phyloP scores from a whole-genome alignment of 306 rosid genomes.

The Cucumis hystrix region DNA sequence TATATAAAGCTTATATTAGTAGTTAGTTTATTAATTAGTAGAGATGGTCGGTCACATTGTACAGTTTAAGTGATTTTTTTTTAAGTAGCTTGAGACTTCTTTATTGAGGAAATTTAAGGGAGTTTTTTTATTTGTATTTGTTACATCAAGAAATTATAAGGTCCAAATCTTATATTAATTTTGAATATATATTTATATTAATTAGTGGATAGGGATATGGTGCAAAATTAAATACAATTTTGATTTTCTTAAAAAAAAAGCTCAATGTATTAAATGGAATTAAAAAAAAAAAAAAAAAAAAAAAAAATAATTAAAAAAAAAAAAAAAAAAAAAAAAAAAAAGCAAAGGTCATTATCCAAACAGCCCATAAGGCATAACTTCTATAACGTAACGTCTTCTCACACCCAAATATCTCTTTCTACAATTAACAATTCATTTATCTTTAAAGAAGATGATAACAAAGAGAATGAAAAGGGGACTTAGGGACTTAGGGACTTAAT shows the following conservation, averaged over 20 bases:
- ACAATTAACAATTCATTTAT: not conserved
- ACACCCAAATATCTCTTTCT: not conserved
- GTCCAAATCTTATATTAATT: too few species aligned
- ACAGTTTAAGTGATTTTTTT: too few species aligned
- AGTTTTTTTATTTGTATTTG: too few species aligned
- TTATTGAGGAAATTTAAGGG: too few species aligned
- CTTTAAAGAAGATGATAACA: not conserved
- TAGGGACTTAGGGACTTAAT: not conserved
- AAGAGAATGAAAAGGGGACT: not conserved
- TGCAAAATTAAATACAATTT: not conserved
- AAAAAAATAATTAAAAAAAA: not conserved
- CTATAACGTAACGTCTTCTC: conserved; percentile 2
- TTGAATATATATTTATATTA: too few species aligned
- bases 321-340: not conserved
- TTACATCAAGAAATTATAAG: too few species aligned
- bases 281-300: not conserved
- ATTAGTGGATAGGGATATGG: not conserved
- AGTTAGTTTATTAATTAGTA: too few species aligned
- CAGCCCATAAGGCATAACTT: not conserved
- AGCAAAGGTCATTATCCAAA: not conserved
- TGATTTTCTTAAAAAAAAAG: not conserved
- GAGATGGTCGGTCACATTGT: too few species aligned
- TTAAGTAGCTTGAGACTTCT: too few species aligned
- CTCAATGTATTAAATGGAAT: not conserved
- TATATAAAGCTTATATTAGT: too few species aligned